phyloP scores from a whole-genome alignment of 768 basidiomycete genomes.

The Lyophyllum atratum region DNA sequence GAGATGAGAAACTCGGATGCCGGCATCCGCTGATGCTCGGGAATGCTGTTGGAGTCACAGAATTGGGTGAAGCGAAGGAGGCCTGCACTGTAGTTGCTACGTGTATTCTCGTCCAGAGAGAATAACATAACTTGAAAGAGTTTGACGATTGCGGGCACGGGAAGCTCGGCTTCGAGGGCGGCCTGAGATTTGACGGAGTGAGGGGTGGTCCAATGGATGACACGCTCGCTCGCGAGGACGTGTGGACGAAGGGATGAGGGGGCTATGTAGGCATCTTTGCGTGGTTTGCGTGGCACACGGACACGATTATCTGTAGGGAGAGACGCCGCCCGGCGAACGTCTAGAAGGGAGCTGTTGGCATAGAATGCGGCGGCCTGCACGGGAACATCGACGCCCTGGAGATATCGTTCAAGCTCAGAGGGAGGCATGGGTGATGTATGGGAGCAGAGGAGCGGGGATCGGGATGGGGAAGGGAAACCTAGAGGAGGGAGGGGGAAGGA shows the following conservation, averaged over 20 bases:
- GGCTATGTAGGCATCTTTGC: no score
- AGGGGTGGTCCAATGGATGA: background rate
- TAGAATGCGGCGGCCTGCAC: background rate
- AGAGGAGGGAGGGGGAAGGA: background rate
- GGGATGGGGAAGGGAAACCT: background rate
- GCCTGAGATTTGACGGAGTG: background rate
- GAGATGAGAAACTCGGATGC: no score
- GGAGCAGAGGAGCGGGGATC: background rate
- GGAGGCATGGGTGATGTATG: background rate
- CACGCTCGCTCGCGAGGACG: background rate
- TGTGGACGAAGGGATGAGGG: no score
- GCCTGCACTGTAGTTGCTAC: background rate
- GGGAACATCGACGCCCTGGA: no score
- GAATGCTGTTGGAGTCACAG: no score
- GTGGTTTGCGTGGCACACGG: background rate
- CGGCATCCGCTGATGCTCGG: no score
- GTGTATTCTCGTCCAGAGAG: background rate
- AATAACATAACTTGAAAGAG: background rate
- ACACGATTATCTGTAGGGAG: background rate
- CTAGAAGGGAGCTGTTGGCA: background rate
- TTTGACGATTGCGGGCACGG: background rate
- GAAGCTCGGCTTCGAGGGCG: background rate
- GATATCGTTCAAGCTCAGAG: no score
- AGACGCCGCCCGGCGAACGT: no score
- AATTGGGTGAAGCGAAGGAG: background rate